These are phyloP conservation scores for Trichoderma gracile DNA, from an alignment of 2,329 filamentous ascomycete species.

Conservation along the genomic window DNA sequence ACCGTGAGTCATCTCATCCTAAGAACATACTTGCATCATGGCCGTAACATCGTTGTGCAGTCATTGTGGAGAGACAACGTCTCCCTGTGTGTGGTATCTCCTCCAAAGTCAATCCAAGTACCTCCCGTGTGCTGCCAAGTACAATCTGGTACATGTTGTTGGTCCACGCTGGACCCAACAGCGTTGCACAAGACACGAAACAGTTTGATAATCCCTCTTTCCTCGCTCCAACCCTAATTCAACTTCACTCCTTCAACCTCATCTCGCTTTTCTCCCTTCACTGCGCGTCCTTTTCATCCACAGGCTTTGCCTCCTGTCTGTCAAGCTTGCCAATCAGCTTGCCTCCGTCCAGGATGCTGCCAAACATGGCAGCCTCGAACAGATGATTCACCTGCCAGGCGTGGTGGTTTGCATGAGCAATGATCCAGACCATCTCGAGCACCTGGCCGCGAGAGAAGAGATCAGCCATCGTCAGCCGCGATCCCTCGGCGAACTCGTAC, in stretches of 20 bases:
- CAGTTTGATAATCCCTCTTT: background rate
- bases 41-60: background rate
- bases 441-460: slow-evolving; percentile 30
- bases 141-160: background rate
- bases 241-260: background rate
- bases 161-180: background rate
- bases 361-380: slow-evolving; percentile 40
- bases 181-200: background rate
- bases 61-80: background rate
- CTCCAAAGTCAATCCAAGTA: background rate
- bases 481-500: slow-evolving; percentile 26
- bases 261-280: background rate
- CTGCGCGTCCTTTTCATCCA: background rate
- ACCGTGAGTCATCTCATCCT: slow-evolving; percentile 5
- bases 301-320: slow-evolving; percentile 24
- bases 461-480: slow-evolving; percentile 29
- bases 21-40: background rate
- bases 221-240: background rate
- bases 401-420: slow-evolving; percentile 31
- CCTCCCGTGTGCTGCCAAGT: background rate
- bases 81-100: background rate
- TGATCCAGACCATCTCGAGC: slow-evolving; percentile 29
- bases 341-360: slow-evolving; percentile 37
- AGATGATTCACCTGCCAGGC: slow-evolving; percentile 38
- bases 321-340: slow-evolving; percentile 36